Evolutionary conservation across 805 yeast genomes (phyloP).

Genomic region (Suhomyces xylopsoci): DNA sequence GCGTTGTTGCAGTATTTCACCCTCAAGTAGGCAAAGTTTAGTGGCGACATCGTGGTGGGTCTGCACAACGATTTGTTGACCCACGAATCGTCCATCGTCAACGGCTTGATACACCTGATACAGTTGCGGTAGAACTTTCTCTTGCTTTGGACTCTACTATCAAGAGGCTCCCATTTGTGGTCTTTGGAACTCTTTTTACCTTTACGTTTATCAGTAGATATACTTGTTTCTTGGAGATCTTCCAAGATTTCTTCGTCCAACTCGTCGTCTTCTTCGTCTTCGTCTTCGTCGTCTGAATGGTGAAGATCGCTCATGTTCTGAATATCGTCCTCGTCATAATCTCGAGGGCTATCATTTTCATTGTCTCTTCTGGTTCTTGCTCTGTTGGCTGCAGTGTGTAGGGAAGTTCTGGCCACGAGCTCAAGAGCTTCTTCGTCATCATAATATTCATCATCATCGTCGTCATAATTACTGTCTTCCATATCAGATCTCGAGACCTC

Average conservation of each 20-base stretch:
- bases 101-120: slow-evolving; percentile 54
- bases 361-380: not conserved
- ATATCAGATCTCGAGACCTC: not conserved
- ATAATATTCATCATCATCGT: slow-evolving; percentile 10
- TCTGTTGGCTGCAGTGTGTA: not conserved
- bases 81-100: slow-evolving; percentile 54
- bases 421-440: slow-evolving; percentile 12
- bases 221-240: not conserved
- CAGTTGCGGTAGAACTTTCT: slow-evolving; percentile 49
- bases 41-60: slow-evolving; percentile 25
- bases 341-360: not conserved
- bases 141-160: slow-evolving; percentile 28
- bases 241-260: slow-evolving; percentile 2
- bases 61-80: slow-evolving; percentile 44
- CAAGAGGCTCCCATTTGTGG: slow-evolving; percentile 49
- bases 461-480: slow-evolving; percentile 1
- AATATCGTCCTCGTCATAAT: slow-evolving; percentile 17
- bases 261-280: slow-evolving; percentile 10
- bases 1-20: slow-evolving; percentile 10
- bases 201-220: not conserved
- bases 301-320: slow-evolving; percentile 26
- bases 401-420: slow-evolving; percentile 1
- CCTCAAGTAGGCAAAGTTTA: slow-evolving; percentile 20
- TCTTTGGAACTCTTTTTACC: not conserved
- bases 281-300: slow-evolving; percentile 30